Conservation (phyloP, 768 basidiomycete species). For the Melanogaster broomeanus region DNA sequence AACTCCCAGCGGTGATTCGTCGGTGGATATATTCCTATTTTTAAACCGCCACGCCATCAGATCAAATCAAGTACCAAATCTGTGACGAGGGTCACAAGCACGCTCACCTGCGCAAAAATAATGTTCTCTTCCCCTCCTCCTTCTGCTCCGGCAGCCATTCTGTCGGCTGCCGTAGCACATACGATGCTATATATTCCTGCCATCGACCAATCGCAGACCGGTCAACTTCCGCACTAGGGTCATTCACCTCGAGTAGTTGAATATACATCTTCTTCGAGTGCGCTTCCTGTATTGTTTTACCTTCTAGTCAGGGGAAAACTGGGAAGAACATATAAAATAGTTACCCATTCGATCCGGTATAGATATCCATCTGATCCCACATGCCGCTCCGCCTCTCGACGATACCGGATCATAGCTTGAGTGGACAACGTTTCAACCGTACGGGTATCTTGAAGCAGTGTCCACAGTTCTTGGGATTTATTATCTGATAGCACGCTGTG, state of each 20-base stretch:
- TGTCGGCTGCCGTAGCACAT: constrained; percentile 67
- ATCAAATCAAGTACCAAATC: constrained; percentile 29
- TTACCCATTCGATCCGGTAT: constrained; percentile 80
- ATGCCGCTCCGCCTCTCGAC: constrained; percentile 76
- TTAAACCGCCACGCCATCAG: constrained; percentile 36
- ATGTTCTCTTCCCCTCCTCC: constrained; percentile 36
- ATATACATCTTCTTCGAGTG: constrained; percentile 58
- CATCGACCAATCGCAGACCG: constrained; percentile 56
- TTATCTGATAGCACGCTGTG: constrained; percentile 83
- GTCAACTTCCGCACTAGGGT: constrained; percentile 64
- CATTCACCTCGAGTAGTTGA: constrained; percentile 59
- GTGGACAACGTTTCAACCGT: constrained; percentile 50
- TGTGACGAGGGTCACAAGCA: constrained; percentile 8
- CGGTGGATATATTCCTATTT: constrained; percentile 52
- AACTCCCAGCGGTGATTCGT: constrained; percentile 19
- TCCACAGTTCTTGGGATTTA: constrained; percentile 86
- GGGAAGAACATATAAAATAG: constrained; percentile 28
- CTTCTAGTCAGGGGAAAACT: constrained; percentile 2
- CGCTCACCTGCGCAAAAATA: constrained; percentile 64
- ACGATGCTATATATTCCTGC: constrained; percentile 75
- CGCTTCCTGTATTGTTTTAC: constrained; percentile 46
- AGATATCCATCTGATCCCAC: constrained; percentile 75
- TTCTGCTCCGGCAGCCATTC: constrained; percentile 60
- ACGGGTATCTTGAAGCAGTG: constrained; percentile 68
- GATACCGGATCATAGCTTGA: constrained; percentile 74